Base-by-base conservation (phyloP, 768 basidiomycete species). In the Trametes cingulata region DNA sequence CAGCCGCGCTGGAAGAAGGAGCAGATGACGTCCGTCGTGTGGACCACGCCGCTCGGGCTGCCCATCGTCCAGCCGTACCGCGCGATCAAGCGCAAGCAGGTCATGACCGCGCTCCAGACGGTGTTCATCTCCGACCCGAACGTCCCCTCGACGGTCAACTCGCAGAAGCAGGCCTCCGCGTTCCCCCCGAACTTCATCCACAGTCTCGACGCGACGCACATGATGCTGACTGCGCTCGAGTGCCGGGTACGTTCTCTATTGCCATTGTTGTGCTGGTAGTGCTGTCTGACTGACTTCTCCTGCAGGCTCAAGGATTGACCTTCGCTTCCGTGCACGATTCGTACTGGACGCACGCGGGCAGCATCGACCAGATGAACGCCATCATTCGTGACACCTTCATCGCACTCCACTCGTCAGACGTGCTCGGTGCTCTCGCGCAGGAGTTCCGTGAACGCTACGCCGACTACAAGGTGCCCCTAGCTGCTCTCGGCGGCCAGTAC, bases 161-260 rank as follows among this genome's bases (percentile, higher is more conserved):
- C 90, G 0, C 63, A 78, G 58, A 97, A 97, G 73, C 96, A 99
- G 72, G 91, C 94, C 0, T 86, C 93, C 15, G 97, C 97, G 0
- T 98, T 99, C 85, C 96, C 97, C 5, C 97, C 97, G 48, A 99
- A 99, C 77, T 98, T 96, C 69, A 93, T 99, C 52, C 97, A 99
- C 72, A 93, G 91, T 69, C 80, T 99, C 27, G 97, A 99, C 72
- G 97, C 97, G 2, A 96, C 96, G 1, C 97, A 99, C 76, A 98
- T 99, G 95, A 88, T 98, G 85, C 76, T 98, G 66, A 97, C 95
- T 2, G 95, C 96, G 10, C 80, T 96, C 47, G 89, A 93, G 65
- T 97, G 95, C 73, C 77, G 82, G 63, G 93, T 92, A 73, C 54
- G 87, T 75, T 40, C 25, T 3, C 24, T 41, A 0, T 37, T 8